Evolutionary conservation across 2,329 filamentous ascomycete species (phyloP).

Genomic region (Hymenoscyphus occultus): DNA sequence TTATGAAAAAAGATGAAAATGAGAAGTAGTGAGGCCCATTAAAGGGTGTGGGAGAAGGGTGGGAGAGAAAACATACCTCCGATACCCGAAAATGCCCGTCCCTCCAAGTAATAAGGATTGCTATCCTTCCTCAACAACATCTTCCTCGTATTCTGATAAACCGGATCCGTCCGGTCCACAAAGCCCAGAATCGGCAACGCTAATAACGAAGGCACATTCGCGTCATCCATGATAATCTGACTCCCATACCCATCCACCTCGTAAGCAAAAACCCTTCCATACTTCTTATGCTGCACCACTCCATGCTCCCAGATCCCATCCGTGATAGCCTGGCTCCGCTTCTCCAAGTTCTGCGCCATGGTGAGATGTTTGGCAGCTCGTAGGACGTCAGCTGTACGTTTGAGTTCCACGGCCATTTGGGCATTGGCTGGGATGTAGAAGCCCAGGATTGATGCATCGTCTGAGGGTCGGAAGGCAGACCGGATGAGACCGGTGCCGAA

Average conservation of each 20-base stretch:
- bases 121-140: constrained; percentile 47
- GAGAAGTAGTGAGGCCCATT: no score
- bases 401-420: constrained; percentile 89
- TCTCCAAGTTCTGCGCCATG: constrained; percentile 54
- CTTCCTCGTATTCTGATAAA: constrained; percentile 84
- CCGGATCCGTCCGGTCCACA: constrained; percentile 57
- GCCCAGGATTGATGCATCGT: constrained; percentile 90
- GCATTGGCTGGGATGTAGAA: constrained; percentile 96
- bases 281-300: constrained; percentile 70
- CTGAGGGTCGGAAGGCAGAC: constrained; percentile 90
- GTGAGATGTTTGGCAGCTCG: constrained; percentile 51
- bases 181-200: constrained; percentile 79
- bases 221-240: constrained; percentile 82
- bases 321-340: constrained; percentile 60
- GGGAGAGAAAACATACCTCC: constrained; percentile 57
- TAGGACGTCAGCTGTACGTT: constrained; percentile 70
- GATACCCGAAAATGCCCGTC: constrained; percentile 77
- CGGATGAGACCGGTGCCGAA: constrained; percentile 80
- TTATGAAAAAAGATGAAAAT: background rate
- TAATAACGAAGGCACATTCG: constrained; percentile 79
- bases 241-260: constrained; percentile 87
- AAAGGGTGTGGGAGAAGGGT: background rate
- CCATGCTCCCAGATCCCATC: constrained; percentile 83
- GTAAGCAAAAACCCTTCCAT: constrained; percentile 78
- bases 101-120: constrained; percentile 87